Evolutionary conservation across 2,329 filamentous ascomycete species (phyloP).

Genomic region (Endocalyx cinctus): DNA sequence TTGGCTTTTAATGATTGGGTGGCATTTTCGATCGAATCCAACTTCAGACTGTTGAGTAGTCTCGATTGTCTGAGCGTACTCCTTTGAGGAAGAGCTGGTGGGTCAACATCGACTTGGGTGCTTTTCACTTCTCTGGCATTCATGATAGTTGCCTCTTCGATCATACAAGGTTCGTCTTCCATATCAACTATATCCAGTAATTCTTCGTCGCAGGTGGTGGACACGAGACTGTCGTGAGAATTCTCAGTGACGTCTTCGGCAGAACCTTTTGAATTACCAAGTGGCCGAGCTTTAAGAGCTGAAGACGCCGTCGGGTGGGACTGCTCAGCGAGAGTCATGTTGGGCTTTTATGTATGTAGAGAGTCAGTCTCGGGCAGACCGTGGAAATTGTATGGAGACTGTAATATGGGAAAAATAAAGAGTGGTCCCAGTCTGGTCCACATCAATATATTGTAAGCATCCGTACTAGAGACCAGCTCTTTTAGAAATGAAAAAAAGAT

Average conservation of each 20-base stretch:
- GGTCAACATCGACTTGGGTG: conserved; percentile 19
- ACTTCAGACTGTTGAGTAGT: conserved; percentile 36
- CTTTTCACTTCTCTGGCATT: conserved; percentile 20
- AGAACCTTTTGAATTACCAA: conserved; percentile 7
- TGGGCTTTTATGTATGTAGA: conserved; percentile 2
- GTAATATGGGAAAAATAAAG: conserved; percentile 4
- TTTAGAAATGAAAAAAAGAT: conserved; percentile 13
- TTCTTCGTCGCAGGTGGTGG: conserved; percentile 16
- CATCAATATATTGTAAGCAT: conserved; percentile 16
- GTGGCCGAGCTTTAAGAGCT: conserved; percentile 3
- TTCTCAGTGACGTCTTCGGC: conserved; percentile 5
- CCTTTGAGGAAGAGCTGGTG: conserved; percentile 46
- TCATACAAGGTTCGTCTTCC: conserved; percentile 22
- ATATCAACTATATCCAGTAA: conserved; percentile 21
- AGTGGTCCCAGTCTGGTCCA: conserved; percentile 9
- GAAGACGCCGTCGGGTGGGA: conserved; percentile 2
- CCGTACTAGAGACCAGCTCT: conserved; percentile 16
- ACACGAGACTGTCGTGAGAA: conserved; percentile 15
- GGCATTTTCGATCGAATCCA: conserved; percentile 27
- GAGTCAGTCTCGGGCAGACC: neutral
- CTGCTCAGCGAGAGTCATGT: conserved; percentile 10
- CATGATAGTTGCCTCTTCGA: conserved; percentile 23
- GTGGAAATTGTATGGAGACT: neutral
- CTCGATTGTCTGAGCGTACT: conserved; percentile 45
- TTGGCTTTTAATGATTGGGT: conserved; percentile 37